Base-by-base conservation (phyloP, 2,329 filamentous ascomycete species). In the Aspergillus glaucus region DNA sequence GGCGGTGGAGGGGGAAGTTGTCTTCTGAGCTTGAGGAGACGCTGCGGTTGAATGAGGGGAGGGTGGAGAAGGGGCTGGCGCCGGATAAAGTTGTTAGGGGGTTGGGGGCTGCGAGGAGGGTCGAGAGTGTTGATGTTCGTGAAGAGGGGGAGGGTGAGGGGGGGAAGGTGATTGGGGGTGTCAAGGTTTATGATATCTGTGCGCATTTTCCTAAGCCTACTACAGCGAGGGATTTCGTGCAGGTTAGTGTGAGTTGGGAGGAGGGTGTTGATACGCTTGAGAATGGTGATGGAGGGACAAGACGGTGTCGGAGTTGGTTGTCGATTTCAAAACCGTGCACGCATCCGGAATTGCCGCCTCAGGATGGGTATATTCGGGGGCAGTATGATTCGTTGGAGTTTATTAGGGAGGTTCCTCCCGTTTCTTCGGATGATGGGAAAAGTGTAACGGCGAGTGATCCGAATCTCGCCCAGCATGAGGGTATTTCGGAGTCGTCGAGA, bases 321-420 rank as follows among this genome's bases (percentile, higher is more conserved):
- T 80, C 96, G 47, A 80, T 96, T 3, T 95, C 90, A 2, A 90
- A 87, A 66, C 92, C 92, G 1, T 87, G 89, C 60, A 69, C 79
- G 17, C 90, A 96, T 64, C 82, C 85, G 0, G 82, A 88, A 50
- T 85, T 86, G 30, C 84, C 85, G 17, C 77, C 79, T 10, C 77
- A 85, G 8, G 72, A 80, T 50, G 88, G 87, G 14, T 92, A 85
- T 64, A 87, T 95, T 44, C 79, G 89, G 37, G 92, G 91, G 3
- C 78, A 84, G 54, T 97, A 96, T 62, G 91, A 96, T 72, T 94
- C 88, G 1, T 86, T 96, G 14, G 92, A 97, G 68, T 78, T 95
- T 56, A 91, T 96, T 49, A 79, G 91, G 44, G 91, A 97, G 68
- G 79, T 96, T 12, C 85, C 84, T 0, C 17, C 43, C 6, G 64